Conservation (phyloP, 2,329 filamentous ascomycete species). For the Cercospora zeae-maydis region DNA sequence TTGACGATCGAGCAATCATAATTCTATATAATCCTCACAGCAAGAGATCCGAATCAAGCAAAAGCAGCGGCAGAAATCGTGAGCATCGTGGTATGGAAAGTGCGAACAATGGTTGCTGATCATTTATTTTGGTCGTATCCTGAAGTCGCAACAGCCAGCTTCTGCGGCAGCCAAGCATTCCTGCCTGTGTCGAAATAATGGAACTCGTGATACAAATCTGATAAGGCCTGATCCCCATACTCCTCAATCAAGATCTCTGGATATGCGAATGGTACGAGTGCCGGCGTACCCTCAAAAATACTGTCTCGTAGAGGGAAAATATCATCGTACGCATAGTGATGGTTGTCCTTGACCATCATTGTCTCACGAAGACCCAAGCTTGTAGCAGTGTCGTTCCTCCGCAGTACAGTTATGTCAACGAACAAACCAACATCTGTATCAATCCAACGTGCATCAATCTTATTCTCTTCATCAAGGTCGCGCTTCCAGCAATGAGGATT, state of each 20-base stretch:
- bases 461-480: constrained; percentile 49
- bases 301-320: constrained; percentile 57
- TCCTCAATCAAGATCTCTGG: constrained; percentile 53
- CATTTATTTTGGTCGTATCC: constrained; percentile 1
- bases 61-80: not conserved
- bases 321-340: constrained; percentile 51
- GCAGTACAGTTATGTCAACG: constrained; percentile 59
- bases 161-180: constrained; percentile 32
- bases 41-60: not conserved
- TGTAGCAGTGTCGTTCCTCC: constrained; percentile 42
- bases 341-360: constrained; percentile 57
- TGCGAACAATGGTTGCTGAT: not conserved
- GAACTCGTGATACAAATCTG: constrained; percentile 45
- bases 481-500: constrained; percentile 54
- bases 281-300: constrained; percentile 52
- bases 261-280: constrained; percentile 57
- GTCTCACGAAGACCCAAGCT: constrained; percentile 32
- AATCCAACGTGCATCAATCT: constrained; percentile 61
- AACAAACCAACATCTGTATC: constrained; percentile 58
- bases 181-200: constrained; percentile 40
- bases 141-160: constrained; percentile 12
- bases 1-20: not conserved
- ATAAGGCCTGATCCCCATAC: constrained; percentile 51
- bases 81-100: not conserved
- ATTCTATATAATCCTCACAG: not conserved